Percentiles rank a stretch among this genome's conserved stretches.
phyloP scores from a whole-genome alignment of 1,139 yeast genomes.

The Sugiyamaella xylanicola region DNA sequence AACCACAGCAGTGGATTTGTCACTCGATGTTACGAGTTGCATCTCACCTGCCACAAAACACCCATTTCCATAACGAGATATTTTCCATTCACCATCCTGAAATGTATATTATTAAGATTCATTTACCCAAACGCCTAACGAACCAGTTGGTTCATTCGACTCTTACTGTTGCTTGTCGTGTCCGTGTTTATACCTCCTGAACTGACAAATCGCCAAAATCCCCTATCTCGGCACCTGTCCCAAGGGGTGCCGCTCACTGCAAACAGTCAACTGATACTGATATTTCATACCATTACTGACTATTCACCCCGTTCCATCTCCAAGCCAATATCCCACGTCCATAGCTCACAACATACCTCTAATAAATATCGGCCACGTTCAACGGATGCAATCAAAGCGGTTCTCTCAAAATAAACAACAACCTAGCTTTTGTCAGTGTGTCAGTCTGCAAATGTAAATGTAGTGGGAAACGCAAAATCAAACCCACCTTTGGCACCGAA shows the following conservation, averaged over 20 bases:
- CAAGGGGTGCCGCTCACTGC: not conserved
- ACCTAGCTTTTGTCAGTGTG: not conserved
- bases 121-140: too few species aligned
- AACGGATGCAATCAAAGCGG: not conserved
- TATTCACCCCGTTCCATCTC: too few species aligned
- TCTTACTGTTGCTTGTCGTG: too few species aligned
- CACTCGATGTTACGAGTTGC: too few species aligned
- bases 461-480: conserved; percentile 9
- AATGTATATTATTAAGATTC: too few species aligned
- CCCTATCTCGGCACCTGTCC: not conserved
- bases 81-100: too few species aligned
- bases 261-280: not conserved
- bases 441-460: conserved; percentile 2
- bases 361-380: conserved; percentile 9
- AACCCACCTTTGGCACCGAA: conserved; percentile 7
- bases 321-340: not conserved
- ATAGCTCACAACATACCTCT: not conserved
- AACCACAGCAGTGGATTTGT: too few species aligned
- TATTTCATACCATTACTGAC: too few species aligned
- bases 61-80: too few species aligned
- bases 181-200: not conserved
- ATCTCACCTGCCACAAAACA: too few species aligned
- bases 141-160: too few species aligned
- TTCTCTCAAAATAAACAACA: not conserved
- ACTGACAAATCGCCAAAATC: not conserved